phyloP scores from a whole-genome alignment of 768 basidiomycete genomes.

The Pisolithus sp. region DNA sequence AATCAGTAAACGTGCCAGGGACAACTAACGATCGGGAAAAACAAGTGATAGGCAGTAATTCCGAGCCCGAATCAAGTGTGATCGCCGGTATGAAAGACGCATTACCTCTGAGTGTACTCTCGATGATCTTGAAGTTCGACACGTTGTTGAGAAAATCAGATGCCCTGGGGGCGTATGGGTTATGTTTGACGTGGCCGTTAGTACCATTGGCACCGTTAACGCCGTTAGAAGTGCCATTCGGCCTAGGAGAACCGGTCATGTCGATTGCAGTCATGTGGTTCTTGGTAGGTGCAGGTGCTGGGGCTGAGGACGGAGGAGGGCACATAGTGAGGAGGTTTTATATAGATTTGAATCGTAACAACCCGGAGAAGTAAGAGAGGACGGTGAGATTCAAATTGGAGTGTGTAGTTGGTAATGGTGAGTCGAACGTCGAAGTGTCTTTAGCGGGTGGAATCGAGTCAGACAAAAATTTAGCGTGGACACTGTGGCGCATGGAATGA shows the following conservation, averaged over 20 bases:
- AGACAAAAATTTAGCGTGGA: no score
- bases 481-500: no score
- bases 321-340: slow-evolving; percentile 30
- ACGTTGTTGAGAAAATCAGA: slow-evolving; percentile 90
- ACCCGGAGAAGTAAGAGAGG: not conserved
- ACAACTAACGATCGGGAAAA: not conserved
- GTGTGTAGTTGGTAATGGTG: not conserved
- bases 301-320: slow-evolving; percentile 49
- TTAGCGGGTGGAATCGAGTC: no score
- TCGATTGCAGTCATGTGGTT: slow-evolving; percentile 70
- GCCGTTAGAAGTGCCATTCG: slow-evolving; percentile 31
- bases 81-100: no score
- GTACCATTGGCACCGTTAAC: slow-evolving; percentile 24
- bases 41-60: no score
- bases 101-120: slow-evolving; percentile 84
- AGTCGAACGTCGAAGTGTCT: not conserved
- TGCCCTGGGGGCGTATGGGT: slow-evolving; percentile 87
- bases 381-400: no score
- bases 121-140: slow-evolving; percentile 94
- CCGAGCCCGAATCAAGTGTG: not conserved
- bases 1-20: not conserved
- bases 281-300: slow-evolving; percentile 31
- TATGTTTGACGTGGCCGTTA: slow-evolving; percentile 39
- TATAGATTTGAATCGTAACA: not conserved
- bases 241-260: slow-evolving; percentile 37